Conservation (phyloP, 331 rosid genomes). For the Malus hybrid region DNA sequence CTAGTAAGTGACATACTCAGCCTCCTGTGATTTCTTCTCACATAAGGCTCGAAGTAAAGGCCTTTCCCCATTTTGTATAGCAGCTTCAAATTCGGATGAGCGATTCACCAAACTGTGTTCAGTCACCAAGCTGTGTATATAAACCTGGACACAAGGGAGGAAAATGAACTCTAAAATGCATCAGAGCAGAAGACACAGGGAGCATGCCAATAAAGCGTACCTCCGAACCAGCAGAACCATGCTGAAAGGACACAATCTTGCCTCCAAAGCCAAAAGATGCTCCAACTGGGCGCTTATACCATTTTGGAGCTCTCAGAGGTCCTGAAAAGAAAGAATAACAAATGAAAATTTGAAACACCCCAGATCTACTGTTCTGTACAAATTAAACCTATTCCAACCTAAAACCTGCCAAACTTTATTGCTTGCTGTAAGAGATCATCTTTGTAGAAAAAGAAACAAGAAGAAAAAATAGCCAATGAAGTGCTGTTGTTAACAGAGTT, state of each 20-base stretch:
- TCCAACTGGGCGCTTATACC: slow-evolving; percentile 96
- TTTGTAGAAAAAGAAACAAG: background rate
- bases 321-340: slow-evolving; percentile 28
- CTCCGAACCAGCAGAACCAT: slow-evolving; percentile 72
- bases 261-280: slow-evolving; percentile 99
- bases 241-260: slow-evolving; percentile 71
- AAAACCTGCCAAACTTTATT: background rate
- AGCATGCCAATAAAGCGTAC: slow-evolving; percentile 30
- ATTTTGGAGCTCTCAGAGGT: slow-evolving; percentile 85
- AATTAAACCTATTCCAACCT: background rate
- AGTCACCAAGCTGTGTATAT: slow-evolving; percentile 74
- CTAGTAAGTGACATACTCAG: slow-evolving; percentile 53
- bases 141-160: slow-evolving; percentile 46
- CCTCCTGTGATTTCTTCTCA: slow-evolving; percentile 69
- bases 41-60: slow-evolving; percentile 67
- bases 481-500: background rate
- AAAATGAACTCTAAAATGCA: slow-evolving; percentile 16
- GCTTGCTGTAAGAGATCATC: background rate
- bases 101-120: slow-evolving; percentile 81
- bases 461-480: background rate
- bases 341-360: background rate
- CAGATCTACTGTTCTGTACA: background rate
- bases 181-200: slow-evolving; percentile 1
- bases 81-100: slow-evolving; percentile 90
- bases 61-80: slow-evolving; percentile 86